These are phyloP conservation scores for Rhododendron kiyosumense DNA, from an alignment of 148 eudicot species.

Conservation along the genomic window DNA sequence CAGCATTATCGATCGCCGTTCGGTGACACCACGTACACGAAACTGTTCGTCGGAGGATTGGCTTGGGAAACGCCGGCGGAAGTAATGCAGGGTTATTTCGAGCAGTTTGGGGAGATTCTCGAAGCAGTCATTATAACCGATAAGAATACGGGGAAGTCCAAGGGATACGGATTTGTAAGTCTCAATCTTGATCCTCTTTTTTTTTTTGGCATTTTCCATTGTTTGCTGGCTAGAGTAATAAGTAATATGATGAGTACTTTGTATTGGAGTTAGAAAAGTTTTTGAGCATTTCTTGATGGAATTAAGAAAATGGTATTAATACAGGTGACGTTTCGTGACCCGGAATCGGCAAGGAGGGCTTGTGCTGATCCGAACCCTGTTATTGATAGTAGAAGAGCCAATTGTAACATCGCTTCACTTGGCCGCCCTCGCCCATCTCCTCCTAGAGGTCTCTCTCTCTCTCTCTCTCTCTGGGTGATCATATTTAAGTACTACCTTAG, in stretches of 20 bases:
- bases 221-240: neutral
- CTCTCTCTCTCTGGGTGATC: neutral
- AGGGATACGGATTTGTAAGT: conserved; percentile 97
- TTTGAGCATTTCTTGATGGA: neutral
- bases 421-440: conserved; percentile 81
- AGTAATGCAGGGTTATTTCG: conserved; percentile 62
- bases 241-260: neutral
- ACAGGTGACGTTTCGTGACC: conserved; percentile 78
- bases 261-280: too few species aligned
- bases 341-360: conserved; percentile 70
- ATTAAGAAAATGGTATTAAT: neutral
- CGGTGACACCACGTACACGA: conserved; percentile 81
- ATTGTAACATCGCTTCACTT: conserved; percentile 87
- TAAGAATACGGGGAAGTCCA: conserved; percentile 80
- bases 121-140: conserved; percentile 85
- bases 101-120: conserved; percentile 84
- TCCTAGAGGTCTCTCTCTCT: conserved; percentile 43
- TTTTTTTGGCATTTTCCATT: neutral
- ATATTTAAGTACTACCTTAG: neutral
- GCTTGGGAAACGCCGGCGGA: conserved; percentile 95
- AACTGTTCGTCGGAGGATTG: conserved; percentile 84
- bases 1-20: conserved; percentile 81
- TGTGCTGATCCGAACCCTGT: conserved; percentile 72
- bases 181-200: too few species aligned
- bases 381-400: conserved; percentile 87